Conservation (phyloP, 176 grass and related monocot genomes). For the Areca catechu region DNA sequence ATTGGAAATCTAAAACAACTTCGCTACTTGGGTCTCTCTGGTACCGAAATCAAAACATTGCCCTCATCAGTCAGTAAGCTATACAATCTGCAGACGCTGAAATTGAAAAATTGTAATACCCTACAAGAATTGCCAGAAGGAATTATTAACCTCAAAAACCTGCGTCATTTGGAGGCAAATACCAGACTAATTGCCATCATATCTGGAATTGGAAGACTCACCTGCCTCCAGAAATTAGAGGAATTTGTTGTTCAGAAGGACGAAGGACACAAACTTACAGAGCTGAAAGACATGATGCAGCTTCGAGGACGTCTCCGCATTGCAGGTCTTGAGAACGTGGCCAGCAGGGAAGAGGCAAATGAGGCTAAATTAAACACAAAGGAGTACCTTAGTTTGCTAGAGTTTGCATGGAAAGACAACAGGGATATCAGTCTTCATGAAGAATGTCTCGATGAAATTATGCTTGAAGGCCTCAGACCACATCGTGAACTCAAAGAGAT, state of each 20-base stretch:
- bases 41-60: slow-evolving; percentile 34
- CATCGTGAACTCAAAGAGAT: slow-evolving; percentile 17
- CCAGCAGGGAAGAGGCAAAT: slow-evolving; percentile 31
- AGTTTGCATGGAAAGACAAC: too few species aligned
- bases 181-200: slow-evolving; percentile 31
- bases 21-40: slow-evolving; percentile 49
- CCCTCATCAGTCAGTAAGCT: slow-evolving; percentile 48
- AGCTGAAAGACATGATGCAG: slow-evolving; percentile 39
- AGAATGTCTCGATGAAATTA: background rate
- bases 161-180: slow-evolving; percentile 47
- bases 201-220: slow-evolving; percentile 43
- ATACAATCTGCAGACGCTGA: slow-evolving; percentile 50
- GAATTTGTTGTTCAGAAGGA: slow-evolving; percentile 48
- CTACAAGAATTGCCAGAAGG: slow-evolving; percentile 34
- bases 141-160: slow-evolving; percentile 50
- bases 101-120: slow-evolving; percentile 32
- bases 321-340: slow-evolving; percentile 44
- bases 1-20: slow-evolving; percentile 66
- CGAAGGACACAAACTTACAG: slow-evolving; percentile 46
- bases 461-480: slow-evolving; percentile 27
- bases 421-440: too few species aligned
- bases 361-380: slow-evolving; percentile 36
- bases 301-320: slow-evolving; percentile 43
- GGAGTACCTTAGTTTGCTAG: too few species aligned
- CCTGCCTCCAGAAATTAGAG: slow-evolving; percentile 50